Base-by-base conservation (phyloP, 2,329 filamentous ascomycete species). In the Orbilia brochopaga region DNA sequence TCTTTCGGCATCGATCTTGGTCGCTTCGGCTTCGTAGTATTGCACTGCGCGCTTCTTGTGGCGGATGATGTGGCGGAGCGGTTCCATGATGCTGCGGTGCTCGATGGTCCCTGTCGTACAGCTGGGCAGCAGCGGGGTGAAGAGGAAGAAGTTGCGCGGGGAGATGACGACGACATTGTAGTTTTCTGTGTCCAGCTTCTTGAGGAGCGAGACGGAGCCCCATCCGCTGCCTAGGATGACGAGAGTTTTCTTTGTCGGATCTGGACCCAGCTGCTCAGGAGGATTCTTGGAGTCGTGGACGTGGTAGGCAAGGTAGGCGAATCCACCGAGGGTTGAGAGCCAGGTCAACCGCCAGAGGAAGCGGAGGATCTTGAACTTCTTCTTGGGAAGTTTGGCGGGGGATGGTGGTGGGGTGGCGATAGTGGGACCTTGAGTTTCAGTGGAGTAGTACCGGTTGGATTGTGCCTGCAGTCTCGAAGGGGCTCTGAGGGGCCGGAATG, bases 81-180 rank as follows among this genome's bases (percentile, higher is more conserved):
- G 94, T 83, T 99, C 94, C 94, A 99, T 99, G 82, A 99, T 99
- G 79, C 92, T 97, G 80, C 94, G 91, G 84, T 97, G 94, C 85
- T 99, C 94, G 81, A 99, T 94, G 77, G 91, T 90, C 78, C 94
- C 94, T 75, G 93, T 97, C 58, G 94, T 97, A 83, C 94, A 99
- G 79, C 93, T 97, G 75, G 94, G 94, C 73, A 99, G 87, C 69
- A 99, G 87, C 72, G 94, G 94, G 30, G 94, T 99, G 85, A 99
- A 99, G 76, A 99, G 89, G 88, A 99, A 99, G 86, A 96, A 99
- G 83, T 99, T 99, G 80, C 94, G 91, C 61, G 94, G 94, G 55
- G 94, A 97, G 80, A 99, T 91, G 80, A 99, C 92, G 79, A 97
- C 82, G 81, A 97, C 93, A 81, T 99, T 97, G 87, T 97, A 99